Evolutionary conservation across 257 asterid species (phyloP).

Genomic region (Echium plantagineum): DNA sequence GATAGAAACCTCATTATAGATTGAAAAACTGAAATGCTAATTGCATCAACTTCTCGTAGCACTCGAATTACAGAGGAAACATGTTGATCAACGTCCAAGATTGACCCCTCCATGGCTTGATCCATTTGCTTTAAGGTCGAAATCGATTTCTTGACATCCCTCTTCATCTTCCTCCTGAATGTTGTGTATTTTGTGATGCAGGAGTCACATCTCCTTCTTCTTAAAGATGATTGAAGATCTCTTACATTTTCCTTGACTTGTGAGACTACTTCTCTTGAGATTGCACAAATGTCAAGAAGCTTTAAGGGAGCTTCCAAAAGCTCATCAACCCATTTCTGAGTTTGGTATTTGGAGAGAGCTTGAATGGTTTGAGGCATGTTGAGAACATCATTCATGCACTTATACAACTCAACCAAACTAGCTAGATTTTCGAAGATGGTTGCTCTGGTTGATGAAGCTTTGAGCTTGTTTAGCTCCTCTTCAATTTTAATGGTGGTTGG

Average conservation of each 20-base stretch:
- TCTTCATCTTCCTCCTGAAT: constrained; percentile 20
- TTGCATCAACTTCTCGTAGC: constrained; percentile 8
- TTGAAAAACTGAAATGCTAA: constrained; percentile 2
- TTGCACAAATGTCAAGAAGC: constrained; percentile 10
- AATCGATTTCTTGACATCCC: constrained; percentile 12
- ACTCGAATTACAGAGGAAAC: constrained; percentile 11
- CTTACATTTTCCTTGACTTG: constrained; percentile 9
- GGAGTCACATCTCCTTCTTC: constrained; percentile 10
- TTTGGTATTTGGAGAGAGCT: constrained; percentile 5
- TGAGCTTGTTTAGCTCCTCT: constrained; percentile 19
- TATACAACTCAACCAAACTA: constrained; percentile 5
- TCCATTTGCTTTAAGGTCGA: constrained; percentile 17
- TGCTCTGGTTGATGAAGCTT: not conserved
- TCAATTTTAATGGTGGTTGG: constrained; percentile 17
- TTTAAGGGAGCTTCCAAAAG: constrained; percentile 6
- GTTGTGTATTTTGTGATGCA: constrained; percentile 10
- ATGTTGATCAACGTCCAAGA: constrained; percentile 11
- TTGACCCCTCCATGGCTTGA: constrained; percentile 1
- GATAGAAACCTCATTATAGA: constrained; percentile 3
- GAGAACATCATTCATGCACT: constrained; percentile 5
- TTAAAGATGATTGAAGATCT: constrained; percentile 3
- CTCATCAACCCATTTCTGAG: constrained; percentile 10
- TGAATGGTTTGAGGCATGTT: constrained; percentile 10
- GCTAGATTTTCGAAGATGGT: not conserved
- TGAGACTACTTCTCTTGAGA: constrained; percentile 2